Conservation (phyloP, 345 rosid genomes). For the Reutealis trisperma region DNA sequence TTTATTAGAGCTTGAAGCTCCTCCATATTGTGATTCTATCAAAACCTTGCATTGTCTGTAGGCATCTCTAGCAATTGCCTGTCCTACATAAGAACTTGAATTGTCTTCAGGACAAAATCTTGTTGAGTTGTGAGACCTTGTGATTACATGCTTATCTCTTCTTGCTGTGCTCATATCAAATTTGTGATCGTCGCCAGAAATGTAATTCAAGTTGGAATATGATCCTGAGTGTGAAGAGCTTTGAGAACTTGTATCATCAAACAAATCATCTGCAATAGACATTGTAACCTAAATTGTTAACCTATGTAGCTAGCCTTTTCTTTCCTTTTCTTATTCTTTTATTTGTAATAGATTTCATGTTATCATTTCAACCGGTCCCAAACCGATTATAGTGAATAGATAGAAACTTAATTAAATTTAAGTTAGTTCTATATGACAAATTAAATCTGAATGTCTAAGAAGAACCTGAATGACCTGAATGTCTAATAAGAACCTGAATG, state of each 20-base stretch:
- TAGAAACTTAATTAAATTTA: too few species aligned
- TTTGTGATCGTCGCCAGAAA: slow-evolving; percentile 46
- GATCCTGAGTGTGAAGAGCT: slow-evolving; percentile 65
- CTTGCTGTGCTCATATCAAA: slow-evolving; percentile 29
- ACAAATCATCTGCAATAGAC: slow-evolving; percentile 55
- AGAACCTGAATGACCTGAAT: too few species aligned
- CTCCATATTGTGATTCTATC: slow-evolving; percentile 36
- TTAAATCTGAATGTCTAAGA: too few species aligned
- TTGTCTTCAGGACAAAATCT: slow-evolving; percentile 55
- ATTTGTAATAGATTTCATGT: too few species aligned
- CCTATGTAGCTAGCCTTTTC: background rate
- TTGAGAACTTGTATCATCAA: slow-evolving; percentile 65
- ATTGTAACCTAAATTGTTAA: background rate
- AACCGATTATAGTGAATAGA: too few species aligned
- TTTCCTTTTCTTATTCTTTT: background rate
- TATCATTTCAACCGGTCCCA: too few species aligned
- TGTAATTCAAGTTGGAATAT: slow-evolving; percentile 56
- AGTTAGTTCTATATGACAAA: too few species aligned
- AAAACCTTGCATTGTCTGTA: slow-evolving; percentile 34
- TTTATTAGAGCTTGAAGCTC: slow-evolving; percentile 44
- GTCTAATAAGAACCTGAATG: too few species aligned
- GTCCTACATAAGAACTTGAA: slow-evolving; percentile 29
- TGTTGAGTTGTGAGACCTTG: slow-evolving; percentile 43
- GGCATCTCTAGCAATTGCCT: slow-evolving; percentile 20
- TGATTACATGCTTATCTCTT: slow-evolving; percentile 25